phyloP scores from a whole-genome alignment of 148 eudicot species.

The Nepenthes gracilis region DNA sequence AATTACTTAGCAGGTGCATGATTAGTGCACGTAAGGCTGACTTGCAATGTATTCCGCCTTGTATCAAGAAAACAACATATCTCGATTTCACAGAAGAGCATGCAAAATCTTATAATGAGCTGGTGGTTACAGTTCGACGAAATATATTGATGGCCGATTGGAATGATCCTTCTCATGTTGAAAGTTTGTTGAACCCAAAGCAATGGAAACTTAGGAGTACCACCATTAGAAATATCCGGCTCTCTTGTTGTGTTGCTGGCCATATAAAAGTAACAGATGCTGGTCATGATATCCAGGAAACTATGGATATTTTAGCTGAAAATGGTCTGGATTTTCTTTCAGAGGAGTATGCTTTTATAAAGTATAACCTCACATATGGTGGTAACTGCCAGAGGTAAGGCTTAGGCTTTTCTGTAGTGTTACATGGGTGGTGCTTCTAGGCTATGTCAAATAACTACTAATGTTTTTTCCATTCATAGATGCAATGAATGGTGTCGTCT shows the following conservation, averaged over 20 bases:
- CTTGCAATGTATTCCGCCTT: slow-evolving; percentile 78
- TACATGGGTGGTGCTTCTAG: neutral
- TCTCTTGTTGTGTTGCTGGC: slow-evolving; percentile 97
- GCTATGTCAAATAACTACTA: slow-evolving; percentile 4
- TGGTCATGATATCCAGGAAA: slow-evolving; percentile 88
- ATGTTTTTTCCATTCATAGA: slow-evolving; percentile 25
- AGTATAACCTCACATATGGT: slow-evolving; percentile 52
- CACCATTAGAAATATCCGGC: slow-evolving; percentile 69
- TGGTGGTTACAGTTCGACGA: slow-evolving; percentile 82
- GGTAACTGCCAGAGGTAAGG: slow-evolving; percentile 78
- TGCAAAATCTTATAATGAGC: slow-evolving; percentile 81
- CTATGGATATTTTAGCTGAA: slow-evolving; percentile 72
- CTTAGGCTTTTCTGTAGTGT: slow-evolving; percentile 3
- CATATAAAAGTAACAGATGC: slow-evolving; percentile 77
- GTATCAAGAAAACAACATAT: slow-evolving; percentile 60
- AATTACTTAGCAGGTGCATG: slow-evolving; percentile 84
- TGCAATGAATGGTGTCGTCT: slow-evolving; percentile 95
- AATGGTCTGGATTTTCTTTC: slow-evolving; percentile 63
- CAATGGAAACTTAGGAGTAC: slow-evolving; percentile 79
- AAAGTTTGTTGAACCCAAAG: slow-evolving; percentile 85
- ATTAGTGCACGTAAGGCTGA: slow-evolving; percentile 89
- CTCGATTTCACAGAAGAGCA: slow-evolving; percentile 70
- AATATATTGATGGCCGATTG: slow-evolving; percentile 95
- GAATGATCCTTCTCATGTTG: slow-evolving; percentile 97
- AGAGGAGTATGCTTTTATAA: slow-evolving; percentile 58